phyloP scores from a whole-genome alignment of 495 filamentous ascomycete species.

The Trichoderma orchidacearum region DNA sequence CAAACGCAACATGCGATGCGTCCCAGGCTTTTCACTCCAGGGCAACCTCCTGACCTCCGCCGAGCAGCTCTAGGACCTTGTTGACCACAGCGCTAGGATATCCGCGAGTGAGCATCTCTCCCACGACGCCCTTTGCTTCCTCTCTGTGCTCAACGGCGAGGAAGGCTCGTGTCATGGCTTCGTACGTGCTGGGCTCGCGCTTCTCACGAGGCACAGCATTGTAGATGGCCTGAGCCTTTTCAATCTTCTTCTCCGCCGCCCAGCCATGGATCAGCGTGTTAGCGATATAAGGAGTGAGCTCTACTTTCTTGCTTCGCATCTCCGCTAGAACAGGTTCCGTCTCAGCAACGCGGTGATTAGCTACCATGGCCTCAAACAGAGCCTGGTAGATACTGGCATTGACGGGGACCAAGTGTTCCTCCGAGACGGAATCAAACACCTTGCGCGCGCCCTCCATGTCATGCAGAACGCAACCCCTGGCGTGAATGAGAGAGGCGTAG shows the following conservation, averaged over 20 bases:
- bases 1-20: not conserved
- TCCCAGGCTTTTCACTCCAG: not conserved
- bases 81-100: slow-evolving; percentile 84
- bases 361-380: slow-evolving; percentile 89
- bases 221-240: slow-evolving; percentile 67
- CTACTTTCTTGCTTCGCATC: slow-evolving; percentile 59
- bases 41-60: slow-evolving; percentile 33
- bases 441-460: slow-evolving; percentile 72
- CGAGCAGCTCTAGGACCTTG: slow-evolving; percentile 84
- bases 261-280: slow-evolving; percentile 99
- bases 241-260: slow-evolving; percentile 72
- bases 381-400: slow-evolving; percentile 90
- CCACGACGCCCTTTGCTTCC: slow-evolving; percentile 59
- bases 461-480: slow-evolving; percentile 86
- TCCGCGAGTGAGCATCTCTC: slow-evolving; percentile 80
- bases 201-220: slow-evolving; percentile 54
- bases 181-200: slow-evolving; percentile 96
- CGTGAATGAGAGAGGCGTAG: slow-evolving; percentile 90
- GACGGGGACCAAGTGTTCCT: slow-evolving; percentile 45
- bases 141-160: slow-evolving; percentile 67
- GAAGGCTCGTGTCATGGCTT: slow-evolving; percentile 94
- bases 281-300: slow-evolving; percentile 93
- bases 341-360: slow-evolving; percentile 71
- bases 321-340: slow-evolving; percentile 58
- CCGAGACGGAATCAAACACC: slow-evolving; percentile 69